Evolutionary conservation across 2,329 filamentous ascomycete species (phyloP).

Genomic region (Trichoderma gracile): DNA sequence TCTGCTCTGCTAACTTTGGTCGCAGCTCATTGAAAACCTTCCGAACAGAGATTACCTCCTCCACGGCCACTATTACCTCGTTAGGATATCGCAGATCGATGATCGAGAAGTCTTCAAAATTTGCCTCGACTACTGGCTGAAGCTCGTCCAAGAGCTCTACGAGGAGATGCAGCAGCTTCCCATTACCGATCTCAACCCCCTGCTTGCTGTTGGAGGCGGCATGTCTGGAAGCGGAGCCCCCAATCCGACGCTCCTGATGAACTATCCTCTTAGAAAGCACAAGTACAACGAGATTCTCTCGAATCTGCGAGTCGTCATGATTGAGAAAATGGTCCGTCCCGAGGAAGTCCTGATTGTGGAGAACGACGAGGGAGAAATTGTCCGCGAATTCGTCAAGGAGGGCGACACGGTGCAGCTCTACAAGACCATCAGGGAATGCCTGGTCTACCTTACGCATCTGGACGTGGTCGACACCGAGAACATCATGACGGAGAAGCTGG

Average conservation of each 20-base stretch:
- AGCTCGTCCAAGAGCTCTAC: slow-evolving; percentile 95
- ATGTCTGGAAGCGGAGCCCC: slow-evolving; percentile 79
- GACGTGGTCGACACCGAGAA: slow-evolving; percentile 97
- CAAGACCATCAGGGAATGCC: slow-evolving; percentile 95
- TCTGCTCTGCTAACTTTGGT: neutral
- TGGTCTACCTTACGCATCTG: slow-evolving; percentile 95
- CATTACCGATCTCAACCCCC: slow-evolving; percentile 87
- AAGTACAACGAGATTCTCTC: slow-evolving; percentile 95
- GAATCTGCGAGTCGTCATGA: slow-evolving; percentile 96
- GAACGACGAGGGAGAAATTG: slow-evolving; percentile 98
- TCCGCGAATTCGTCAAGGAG: slow-evolving; percentile 98
- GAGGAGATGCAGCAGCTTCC: slow-evolving; percentile 98
- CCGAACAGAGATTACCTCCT: slow-evolving; percentile 93
- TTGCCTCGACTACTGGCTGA: slow-evolving; percentile 98
- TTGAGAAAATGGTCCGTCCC: slow-evolving; percentile 98
- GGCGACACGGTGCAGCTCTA: slow-evolving; percentile 98
- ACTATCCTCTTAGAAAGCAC: slow-evolving; percentile 94
- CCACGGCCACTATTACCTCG: slow-evolving; percentile 96
- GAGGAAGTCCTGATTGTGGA: slow-evolving; percentile 99
- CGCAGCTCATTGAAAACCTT: slow-evolving; percentile 85
- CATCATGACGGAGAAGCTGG: slow-evolving; percentile 98
- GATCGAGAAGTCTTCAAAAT: slow-evolving; percentile 99
- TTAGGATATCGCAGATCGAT: slow-evolving; percentile 97
- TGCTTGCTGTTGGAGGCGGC: slow-evolving; percentile 74
- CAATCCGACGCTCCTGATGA: slow-evolving; percentile 79